phyloP scores from a whole-genome alignment of 2,329 filamentous ascomycete genomes.

The Penicillium sp. region DNA sequence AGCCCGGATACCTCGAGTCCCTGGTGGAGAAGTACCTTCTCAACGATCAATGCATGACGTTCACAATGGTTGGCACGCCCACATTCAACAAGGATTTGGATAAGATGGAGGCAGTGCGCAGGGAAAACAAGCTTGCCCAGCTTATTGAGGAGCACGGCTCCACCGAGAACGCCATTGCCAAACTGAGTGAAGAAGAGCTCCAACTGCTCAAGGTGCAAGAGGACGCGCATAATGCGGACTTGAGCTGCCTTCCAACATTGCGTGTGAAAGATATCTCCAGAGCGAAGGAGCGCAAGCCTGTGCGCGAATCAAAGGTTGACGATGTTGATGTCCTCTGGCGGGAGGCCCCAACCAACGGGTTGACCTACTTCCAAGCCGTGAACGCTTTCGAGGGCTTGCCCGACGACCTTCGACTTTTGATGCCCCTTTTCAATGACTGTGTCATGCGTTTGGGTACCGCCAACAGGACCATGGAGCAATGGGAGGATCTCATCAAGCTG shows the following conservation, averaged over 20 bases:
- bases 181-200: constrained; percentile 72
- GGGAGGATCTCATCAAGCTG: constrained; percentile 92
- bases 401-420: constrained; percentile 73
- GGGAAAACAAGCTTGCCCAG: constrained; percentile 69
- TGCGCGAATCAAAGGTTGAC: constrained; percentile 54
- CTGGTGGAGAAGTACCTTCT: constrained; percentile 86
- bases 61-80: constrained; percentile 86
- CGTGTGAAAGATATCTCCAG: constrained; percentile 85
- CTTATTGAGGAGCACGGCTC: constrained; percentile 65
- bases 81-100: constrained; percentile 69
- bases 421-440: constrained; percentile 86
- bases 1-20: constrained; percentile 75
- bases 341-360: constrained; percentile 86
- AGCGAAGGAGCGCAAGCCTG: constrained; percentile 67
- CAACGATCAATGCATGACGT: constrained; percentile 79
- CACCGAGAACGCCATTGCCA: constrained; percentile 64
- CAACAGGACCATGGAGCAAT: constrained; percentile 82
- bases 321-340: constrained; percentile 77
- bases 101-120: constrained; percentile 68
- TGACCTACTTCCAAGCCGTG: constrained; percentile 92
- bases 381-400: constrained; percentile 74
- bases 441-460: constrained; percentile 92
- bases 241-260: constrained; percentile 83
- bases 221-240: constrained; percentile 74
- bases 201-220: constrained; percentile 77